Evolutionary conservation across 495 filamentous ascomycete species (phyloP).

Genomic region (Talaromyces borbonicus): DNA sequence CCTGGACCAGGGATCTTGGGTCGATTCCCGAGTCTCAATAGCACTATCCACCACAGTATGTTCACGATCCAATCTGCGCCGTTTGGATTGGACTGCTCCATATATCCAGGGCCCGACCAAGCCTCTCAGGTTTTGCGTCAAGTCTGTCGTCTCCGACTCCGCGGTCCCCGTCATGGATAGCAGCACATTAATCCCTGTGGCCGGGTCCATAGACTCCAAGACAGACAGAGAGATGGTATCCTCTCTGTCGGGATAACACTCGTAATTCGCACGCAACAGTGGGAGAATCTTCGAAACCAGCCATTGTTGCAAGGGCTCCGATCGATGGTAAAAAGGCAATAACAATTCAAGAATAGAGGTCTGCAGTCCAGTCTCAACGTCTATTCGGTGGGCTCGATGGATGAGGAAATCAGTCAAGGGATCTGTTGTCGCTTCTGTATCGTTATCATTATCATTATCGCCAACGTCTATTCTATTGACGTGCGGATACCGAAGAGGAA

Average conservation of each 20-base stretch:
- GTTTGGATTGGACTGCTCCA: conserved; percentile 53
- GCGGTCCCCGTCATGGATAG: conserved; percentile 51
- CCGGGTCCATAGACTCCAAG: conserved; percentile 45
- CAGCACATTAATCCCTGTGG: conserved; percentile 54
- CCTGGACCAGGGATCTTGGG: conserved; percentile 13
- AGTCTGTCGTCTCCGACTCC: conserved; percentile 28
- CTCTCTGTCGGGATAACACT: conserved; percentile 61
- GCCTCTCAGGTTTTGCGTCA: conserved; percentile 63
- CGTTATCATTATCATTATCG: too few relatives aligned
- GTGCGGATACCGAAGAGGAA: conserved; percentile 45
- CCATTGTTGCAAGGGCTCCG: conserved; percentile 59
- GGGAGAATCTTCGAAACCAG: conserved; percentile 71
- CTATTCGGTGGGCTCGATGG: conserved; percentile 64
- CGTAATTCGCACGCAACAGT: conserved; percentile 68
- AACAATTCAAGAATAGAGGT: conserved; percentile 61
- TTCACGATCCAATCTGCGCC: conserved; percentile 9
- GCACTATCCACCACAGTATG: too few relatives aligned
- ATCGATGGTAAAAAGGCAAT: conserved; percentile 62
- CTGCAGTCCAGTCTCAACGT: conserved; percentile 68
- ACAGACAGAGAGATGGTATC: conserved; percentile 49
- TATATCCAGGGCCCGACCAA: conserved; percentile 78
- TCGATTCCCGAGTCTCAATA: conserved; percentile 10
- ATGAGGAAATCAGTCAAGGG: conserved; percentile 60
- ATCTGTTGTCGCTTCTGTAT: too few relatives aligned
- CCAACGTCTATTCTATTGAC: conserved; percentile 29